Conservation (phyloP, 2,329 filamentous ascomycete genomes). For the Aspergillus sergii region DNA sequence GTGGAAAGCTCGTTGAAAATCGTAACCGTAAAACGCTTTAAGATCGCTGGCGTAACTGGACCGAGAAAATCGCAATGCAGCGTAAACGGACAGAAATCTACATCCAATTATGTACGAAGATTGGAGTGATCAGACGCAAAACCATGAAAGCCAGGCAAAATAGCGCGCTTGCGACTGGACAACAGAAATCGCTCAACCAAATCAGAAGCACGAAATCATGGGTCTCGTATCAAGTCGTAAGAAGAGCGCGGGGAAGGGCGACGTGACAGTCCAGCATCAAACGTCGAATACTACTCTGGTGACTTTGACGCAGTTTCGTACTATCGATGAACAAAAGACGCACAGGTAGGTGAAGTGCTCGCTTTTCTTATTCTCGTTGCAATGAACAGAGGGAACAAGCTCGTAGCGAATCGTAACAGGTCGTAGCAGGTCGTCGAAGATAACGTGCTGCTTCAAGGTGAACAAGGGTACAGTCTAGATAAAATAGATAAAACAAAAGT, state of each 20-base stretch:
- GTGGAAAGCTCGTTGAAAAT: constrained; percentile 36
- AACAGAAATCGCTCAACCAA: constrained; percentile 29
- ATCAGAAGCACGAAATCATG: constrained; percentile 38
- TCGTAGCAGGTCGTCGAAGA: constrained; percentile 34
- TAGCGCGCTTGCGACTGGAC: constrained; percentile 21
- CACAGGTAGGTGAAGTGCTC: constrained; percentile 14
- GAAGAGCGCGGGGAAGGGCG: constrained; percentile 30
- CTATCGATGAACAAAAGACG: background rate
- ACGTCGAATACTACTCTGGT: constrained; percentile 14
- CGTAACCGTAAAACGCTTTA: constrained; percentile 35
- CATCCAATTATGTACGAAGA: constrained; percentile 23
- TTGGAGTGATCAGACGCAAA: constrained; percentile 17
- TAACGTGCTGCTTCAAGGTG: constrained; percentile 8
- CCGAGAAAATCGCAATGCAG: constrained; percentile 24
- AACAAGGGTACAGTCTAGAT: constrained; percentile 21
- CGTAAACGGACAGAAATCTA: constrained; percentile 22
- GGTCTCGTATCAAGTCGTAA: constrained; percentile 50
- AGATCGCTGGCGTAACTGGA: constrained; percentile 22
- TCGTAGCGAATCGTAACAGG: constrained; percentile 26
- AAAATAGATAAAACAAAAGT: constrained; percentile 13
- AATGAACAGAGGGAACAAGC: constrained; percentile 17
- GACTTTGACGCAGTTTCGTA: constrained; percentile 4
- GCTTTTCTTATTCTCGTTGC: background rate
- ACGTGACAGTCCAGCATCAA: constrained; percentile 25
- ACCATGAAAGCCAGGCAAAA: constrained; percentile 15